Conservation (phyloP, 805 yeast species). For the Jamesozyma gamospora region DNA sequence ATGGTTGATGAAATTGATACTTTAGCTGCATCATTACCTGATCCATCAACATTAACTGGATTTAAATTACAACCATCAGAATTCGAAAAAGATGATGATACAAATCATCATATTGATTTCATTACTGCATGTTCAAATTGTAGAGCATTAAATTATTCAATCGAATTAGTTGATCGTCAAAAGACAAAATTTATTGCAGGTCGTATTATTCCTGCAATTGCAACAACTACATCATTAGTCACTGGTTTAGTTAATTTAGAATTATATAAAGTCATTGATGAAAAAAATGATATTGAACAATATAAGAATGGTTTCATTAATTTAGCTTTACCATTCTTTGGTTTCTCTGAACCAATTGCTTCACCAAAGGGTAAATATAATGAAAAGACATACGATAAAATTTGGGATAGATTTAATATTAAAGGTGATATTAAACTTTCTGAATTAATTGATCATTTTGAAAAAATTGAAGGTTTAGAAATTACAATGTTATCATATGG, state of each 20-base stretch:
- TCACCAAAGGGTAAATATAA: constrained; percentile 79
- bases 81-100: constrained; percentile 95
- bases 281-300: constrained; percentile 63
- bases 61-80: constrained; percentile 83
- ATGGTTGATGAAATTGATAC: constrained; percentile 56
- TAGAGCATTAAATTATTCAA: constrained; percentile 84
- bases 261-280: constrained; percentile 78
- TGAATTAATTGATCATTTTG: constrained; percentile 64
- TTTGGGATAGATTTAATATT: constrained; percentile 91
- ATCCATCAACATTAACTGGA: constrained; percentile 81
- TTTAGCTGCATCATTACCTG: constrained; percentile 73
- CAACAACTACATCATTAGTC: constrained; percentile 96
- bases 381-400: constrained; percentile 66
- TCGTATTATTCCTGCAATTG: constrained; percentile 96
- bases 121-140: constrained; percentile 93
- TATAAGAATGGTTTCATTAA: constrained; percentile 89
- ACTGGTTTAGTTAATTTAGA: constrained; percentile 92
- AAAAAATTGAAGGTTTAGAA: constrained; percentile 73
- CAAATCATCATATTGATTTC: constrained; percentile 93
- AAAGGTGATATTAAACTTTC: constrained; percentile 67
- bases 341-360: constrained; percentile 90
- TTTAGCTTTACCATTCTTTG: constrained; percentile 90
- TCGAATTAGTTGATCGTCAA: constrained; percentile 78
- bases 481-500: constrained; percentile 89
- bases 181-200: constrained; percentile 98